Evolutionary conservation across 805 yeast species (phyloP).

Genomic region (Sugiyamaella qingdaonensis): DNA sequence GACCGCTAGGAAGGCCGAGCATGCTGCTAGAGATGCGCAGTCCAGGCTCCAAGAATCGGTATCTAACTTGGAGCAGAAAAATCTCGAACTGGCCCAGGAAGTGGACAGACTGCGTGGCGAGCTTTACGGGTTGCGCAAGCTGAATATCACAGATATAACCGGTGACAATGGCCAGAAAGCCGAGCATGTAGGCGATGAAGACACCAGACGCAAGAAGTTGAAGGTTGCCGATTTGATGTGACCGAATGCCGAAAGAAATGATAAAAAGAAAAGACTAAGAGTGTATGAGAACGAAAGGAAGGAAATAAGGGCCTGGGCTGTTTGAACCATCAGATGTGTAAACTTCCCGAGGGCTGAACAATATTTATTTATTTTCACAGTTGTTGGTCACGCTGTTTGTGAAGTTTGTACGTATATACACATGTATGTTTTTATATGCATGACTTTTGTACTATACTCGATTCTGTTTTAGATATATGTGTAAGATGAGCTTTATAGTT

Average conservation of each 20-base stretch:
- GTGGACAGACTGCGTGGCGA: not conserved
- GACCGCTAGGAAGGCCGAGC: slow-evolving; percentile 32
- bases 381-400: not conserved
- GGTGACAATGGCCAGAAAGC: not conserved
- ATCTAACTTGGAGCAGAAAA: slow-evolving; percentile 14
- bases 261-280: too few species aligned
- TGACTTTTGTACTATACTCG: not conserved
- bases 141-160: not conserved
- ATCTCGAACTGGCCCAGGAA: slow-evolving; percentile 1
- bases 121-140: too few species aligned
- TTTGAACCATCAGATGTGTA: too few species aligned
- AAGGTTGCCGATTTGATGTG: slow-evolving; percentile 5
- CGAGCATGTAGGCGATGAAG: not conserved
- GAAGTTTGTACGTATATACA: not conserved
- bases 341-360: not conserved
- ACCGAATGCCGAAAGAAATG: not conserved
- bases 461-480: not conserved
- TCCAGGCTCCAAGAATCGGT: slow-evolving; percentile 14
- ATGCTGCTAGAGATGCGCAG: slow-evolving; percentile 26
- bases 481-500: not conserved
- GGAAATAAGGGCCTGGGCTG: too few species aligned
- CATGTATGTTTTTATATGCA: not conserved
- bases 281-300: too few species aligned
- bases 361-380: not conserved
- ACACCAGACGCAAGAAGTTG: slow-evolving; percentile 2